Evolutionary conservation across 306 rosid genomes (phyloP), one percentile per base, ranked within the genome.

Genomic region (Vachellia collinsii): DNA sequence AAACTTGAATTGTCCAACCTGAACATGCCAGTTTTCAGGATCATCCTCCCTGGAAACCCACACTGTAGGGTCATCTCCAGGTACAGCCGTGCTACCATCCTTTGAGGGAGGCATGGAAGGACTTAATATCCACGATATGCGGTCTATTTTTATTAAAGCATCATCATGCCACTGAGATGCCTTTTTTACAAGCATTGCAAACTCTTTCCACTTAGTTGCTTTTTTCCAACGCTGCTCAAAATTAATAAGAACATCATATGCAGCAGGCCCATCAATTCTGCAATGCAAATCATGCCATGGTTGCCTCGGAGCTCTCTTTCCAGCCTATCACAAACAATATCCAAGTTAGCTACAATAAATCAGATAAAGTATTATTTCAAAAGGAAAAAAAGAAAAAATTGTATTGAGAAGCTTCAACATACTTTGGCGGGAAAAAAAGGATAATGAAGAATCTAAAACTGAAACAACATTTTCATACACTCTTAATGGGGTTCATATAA

Each of bases 211-310:
- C 81, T 74, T 84, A 13, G 92, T 93, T 41, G 97, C 83, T 89
- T 75, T 92, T 82, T 74, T 92, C 99, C 98, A 96, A 41, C 98
- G 97, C 85, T 93, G 97, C 85, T 96, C 99, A 79, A 96, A 96
- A 87, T 96, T 93, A 78, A 92, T 79, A 76, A 96, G 97, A 88
- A 93, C 84, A 86, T 96, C 99, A 63, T 93, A 96, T 39, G 99
- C 99, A 79, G 98, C 97, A 75, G 97, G 97, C 69, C 98, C 99
- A 17, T 96, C 98, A 72, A 96, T 86, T 89, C 91, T 89, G 87
- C 97, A 86, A 83, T 96, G 99, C 88, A 88, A 84, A 84, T 96
- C 99, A 86, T 96, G 99, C 99, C 99, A 96, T 37, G 99, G 99
- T 87, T 96, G 84, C 87, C 99, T 85, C 58, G 99, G 99, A 82